Evolutionary conservation across 768 basidiomycete species (phyloP).

Genomic region (Serendipita indica): DNA sequence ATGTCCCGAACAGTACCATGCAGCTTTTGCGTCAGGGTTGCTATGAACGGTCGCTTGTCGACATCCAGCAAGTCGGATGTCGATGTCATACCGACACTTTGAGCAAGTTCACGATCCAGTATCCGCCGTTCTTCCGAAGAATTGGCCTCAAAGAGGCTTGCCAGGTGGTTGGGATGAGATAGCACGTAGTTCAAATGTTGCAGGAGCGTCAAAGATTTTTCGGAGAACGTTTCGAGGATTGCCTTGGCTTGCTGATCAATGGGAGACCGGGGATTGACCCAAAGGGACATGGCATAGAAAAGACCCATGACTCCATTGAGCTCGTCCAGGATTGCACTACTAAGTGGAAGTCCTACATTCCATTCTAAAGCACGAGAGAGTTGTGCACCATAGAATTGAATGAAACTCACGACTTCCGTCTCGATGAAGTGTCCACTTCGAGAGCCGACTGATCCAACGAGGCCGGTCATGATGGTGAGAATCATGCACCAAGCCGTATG

Average conservation of each 20-base stretch:
- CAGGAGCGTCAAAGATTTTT: slow-evolving; percentile 53
- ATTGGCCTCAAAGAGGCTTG: slow-evolving; percentile 64
- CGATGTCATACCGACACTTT: slow-evolving; percentile 22
- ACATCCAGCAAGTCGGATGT: slow-evolving; percentile 41
- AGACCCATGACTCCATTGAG: slow-evolving; percentile 64
- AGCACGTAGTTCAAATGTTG: slow-evolving; percentile 84
- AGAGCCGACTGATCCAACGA: slow-evolving; percentile 44
- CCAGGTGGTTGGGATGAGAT: slow-evolving; percentile 80
- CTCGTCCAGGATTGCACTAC: slow-evolving; percentile 64
- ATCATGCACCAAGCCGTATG: slow-evolving; percentile 75
- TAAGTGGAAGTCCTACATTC: slow-evolving; percentile 68
- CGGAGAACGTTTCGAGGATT: slow-evolving; percentile 54
- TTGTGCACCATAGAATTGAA: slow-evolving; percentile 74
- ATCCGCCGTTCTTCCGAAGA: slow-evolving; percentile 55
- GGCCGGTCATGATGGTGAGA: slow-evolving; percentile 62
- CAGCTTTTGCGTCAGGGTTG: slow-evolving; percentile 54
- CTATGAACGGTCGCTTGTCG: slow-evolving; percentile 53
- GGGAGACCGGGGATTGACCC: slow-evolving; percentile 32
- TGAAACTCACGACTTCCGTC: slow-evolving; percentile 69
- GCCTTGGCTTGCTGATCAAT: slow-evolving; percentile 39
- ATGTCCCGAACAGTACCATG: slow-evolving; percentile 58
- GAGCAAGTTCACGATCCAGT: slow-evolving; percentile 44
- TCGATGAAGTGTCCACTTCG: slow-evolving; percentile 57
- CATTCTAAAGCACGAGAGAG: slow-evolving; percentile 63
- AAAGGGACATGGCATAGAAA: slow-evolving; percentile 59